Percentiles rank a stretch among this genome's conserved stretches.
Conservation (phyloP, 371 early-diverging fungal species). For the Rhizopus sp. region DNA sequence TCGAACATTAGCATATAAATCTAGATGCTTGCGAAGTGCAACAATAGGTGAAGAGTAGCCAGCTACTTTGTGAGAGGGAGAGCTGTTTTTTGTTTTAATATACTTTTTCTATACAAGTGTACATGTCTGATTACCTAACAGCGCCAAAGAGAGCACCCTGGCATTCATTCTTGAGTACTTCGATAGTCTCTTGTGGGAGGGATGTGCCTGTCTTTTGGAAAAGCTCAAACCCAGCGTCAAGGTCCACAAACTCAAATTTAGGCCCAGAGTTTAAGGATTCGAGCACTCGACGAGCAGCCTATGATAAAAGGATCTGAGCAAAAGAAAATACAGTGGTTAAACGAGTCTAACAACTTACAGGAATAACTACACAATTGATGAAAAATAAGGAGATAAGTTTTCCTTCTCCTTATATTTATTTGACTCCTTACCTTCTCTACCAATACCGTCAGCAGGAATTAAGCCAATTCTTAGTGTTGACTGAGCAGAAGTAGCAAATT, state of each 20-base stretch:
- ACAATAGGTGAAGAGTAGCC: slow-evolving; percentile 97
- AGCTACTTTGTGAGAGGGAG: slow-evolving; percentile 94
- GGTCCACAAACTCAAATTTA: slow-evolving; percentile 74
- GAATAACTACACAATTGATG: slow-evolving; percentile 22
- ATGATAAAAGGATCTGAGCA: slow-evolving; percentile 5
- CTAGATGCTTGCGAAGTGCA: slow-evolving; percentile 87
- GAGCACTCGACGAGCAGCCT: slow-evolving; percentile 89
- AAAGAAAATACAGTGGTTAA: not conserved
- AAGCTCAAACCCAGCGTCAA: slow-evolving; percentile 94
- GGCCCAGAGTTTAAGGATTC: slow-evolving; percentile 68
- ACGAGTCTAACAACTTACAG: slow-evolving; percentile 18
- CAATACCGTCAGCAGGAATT: slow-evolving; percentile 96
- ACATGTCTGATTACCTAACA: slow-evolving; percentile 66
- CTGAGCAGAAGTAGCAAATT: slow-evolving; percentile 51
- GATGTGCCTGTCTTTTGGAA: slow-evolving; percentile 92
- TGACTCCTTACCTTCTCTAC: slow-evolving; percentile 69
- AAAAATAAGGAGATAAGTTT: not conserved
- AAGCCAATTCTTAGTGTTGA: slow-evolving; percentile 82
- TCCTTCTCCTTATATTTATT: not conserved
- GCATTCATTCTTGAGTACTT: slow-evolving; percentile 75
- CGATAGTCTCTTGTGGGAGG: slow-evolving; percentile 85
- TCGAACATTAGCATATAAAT: slow-evolving; percentile 93
- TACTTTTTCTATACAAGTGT: not conserved
- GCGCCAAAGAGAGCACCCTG: slow-evolving; percentile 96
- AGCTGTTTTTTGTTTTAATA: slow-evolving; percentile 51